A percentile compares a stretch with the other conserved stretches of the same genome.
Conservation (phyloP, 2,329 filamentous ascomycete genomes). For the Phoma sp. region DNA sequence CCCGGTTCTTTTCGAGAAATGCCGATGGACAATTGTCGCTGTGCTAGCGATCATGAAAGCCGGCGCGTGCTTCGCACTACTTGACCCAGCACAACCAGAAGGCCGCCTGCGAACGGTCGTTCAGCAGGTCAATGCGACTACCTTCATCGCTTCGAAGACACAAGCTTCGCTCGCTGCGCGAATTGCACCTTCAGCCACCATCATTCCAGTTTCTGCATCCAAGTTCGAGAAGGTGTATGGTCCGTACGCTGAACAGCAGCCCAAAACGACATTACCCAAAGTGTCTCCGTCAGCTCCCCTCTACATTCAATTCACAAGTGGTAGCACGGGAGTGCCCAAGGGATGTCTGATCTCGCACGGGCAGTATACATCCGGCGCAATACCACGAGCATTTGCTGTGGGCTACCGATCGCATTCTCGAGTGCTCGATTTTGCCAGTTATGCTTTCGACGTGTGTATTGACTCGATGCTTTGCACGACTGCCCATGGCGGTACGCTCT, state of each 20-base stretch:
- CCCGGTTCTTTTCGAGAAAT: constrained; percentile 51
- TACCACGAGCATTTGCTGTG: constrained; percentile 40
- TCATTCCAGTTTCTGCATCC: constrained; percentile 43
- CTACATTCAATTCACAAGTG: constrained; percentile 48
- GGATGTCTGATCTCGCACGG: constrained; percentile 45
- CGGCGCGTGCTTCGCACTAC: constrained; percentile 46
- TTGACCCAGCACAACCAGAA: constrained; percentile 47
- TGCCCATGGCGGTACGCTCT: constrained; percentile 43
- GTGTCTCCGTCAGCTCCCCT: constrained; percentile 35
- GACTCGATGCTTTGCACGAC: constrained; percentile 47
- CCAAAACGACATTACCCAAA: constrained; percentile 31
- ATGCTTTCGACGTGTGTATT: constrained; percentile 48
- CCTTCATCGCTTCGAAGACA: constrained; percentile 39
- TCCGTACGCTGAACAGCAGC: constrained; percentile 38
- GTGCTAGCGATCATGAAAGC: constrained; percentile 51
- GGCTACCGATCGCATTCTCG: constrained; percentile 45
- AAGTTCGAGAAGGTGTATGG: constrained; percentile 39
- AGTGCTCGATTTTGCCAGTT: constrained; percentile 46
- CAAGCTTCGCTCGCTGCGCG: constrained; percentile 37
- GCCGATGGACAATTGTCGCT: constrained; percentile 47
- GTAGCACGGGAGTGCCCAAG: constrained; percentile 46
- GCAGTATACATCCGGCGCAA: constrained; percentile 45
- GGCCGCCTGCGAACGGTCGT: constrained; percentile 41
- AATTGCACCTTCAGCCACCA: constrained; percentile 37
- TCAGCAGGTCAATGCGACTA: constrained; percentile 37